These are phyloP conservation scores for Boletus rubescentipes DNA, from an alignment of 768 basidiomycete species.

Conservation along the genomic window DNA sequence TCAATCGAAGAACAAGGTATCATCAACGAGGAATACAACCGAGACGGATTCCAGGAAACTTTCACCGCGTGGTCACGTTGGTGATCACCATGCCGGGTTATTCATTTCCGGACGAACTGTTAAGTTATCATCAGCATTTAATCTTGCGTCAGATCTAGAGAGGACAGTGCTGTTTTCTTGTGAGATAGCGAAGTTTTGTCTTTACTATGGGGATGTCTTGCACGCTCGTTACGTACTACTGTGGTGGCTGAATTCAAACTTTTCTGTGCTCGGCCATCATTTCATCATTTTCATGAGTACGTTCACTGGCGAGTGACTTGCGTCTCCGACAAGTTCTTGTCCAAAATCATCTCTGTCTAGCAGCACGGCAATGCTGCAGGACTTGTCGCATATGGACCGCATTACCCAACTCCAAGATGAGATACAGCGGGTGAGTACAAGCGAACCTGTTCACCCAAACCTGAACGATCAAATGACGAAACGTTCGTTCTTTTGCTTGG, in stretches of 20 bases:
- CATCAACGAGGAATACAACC: conserved; percentile 37
- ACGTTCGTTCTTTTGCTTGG: not conserved
- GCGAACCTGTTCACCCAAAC: not conserved
- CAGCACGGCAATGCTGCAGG: conserved; percentile 83
- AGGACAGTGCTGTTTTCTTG: not conserved
- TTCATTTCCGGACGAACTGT: not conserved
- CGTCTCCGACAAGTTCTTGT: conserved; percentile 13
- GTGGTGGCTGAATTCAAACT: not conserved
- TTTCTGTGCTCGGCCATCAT: not conserved
- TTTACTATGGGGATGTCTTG: not conserved
- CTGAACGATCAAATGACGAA: not conserved
- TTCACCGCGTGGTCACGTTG: conserved; percentile 36
- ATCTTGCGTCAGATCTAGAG: not conserved
- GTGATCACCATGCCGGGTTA: conserved; percentile 5
- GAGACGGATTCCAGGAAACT: conserved; percentile 46
- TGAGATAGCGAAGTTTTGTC: not conserved
- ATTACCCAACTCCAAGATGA: conserved; percentile 95
- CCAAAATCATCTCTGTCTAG: conserved; percentile 14
- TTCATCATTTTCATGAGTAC: conserved; percentile 2
- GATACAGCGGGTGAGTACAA: conserved; percentile 69
- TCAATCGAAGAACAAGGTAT: conserved; percentile 35
- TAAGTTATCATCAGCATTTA: not conserved
- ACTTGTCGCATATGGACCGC: conserved; percentile 92
- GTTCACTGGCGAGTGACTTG: conserved; percentile 6
- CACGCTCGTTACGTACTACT: not conserved